Evolutionary conservation across 1,284 basidiomycete genomes (phyloP).

Genomic region (Ceratobasidium sp.): DNA sequence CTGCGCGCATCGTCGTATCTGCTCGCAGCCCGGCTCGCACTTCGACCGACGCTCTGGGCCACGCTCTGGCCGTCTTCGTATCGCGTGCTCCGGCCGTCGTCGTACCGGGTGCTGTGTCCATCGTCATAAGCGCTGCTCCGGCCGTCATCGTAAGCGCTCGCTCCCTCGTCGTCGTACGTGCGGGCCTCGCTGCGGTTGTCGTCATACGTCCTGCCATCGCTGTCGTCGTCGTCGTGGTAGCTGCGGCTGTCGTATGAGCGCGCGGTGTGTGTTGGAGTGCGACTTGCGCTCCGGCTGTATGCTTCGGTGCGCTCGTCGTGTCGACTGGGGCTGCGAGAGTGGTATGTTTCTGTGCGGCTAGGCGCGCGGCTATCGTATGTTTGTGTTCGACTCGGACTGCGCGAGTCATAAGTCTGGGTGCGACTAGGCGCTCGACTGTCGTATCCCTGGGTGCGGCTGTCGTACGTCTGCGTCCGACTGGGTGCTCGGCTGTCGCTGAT

Average conservation of each 20-base stretch:
- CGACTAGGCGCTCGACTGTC: slow-evolving; percentile 1
- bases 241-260: background rate
- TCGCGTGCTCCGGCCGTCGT: background rate
- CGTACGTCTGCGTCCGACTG: slow-evolving; percentile 1
- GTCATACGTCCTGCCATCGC: slow-evolving; percentile 6
- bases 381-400: slow-evolving; percentile 13
- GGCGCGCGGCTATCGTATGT: slow-evolving; percentile 1
- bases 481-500: slow-evolving; percentile 11
- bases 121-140: slow-evolving; percentile 17
- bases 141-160: slow-evolving; percentile 31
- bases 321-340: background rate
- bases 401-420: slow-evolving; percentile 13
- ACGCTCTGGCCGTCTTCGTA: background rate
- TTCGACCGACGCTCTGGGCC: background rate
- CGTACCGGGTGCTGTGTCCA: background rate
- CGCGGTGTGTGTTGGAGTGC: background rate
- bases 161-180: slow-evolving; percentile 22
- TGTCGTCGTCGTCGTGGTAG: slow-evolving; percentile 12
- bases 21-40: background rate
- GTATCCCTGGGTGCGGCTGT: background rate
- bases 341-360: slow-evolving; percentile 5
- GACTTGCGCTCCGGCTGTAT: slow-evolving; percentile 4
- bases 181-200: slow-evolving; percentile 11
- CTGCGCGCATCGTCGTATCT: background rate
- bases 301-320: slow-evolving; percentile 2